phyloP scores from a whole-genome alignment of 225 moss, liverwort and hornwort species.

The Antitrichia curtipendula region DNA sequence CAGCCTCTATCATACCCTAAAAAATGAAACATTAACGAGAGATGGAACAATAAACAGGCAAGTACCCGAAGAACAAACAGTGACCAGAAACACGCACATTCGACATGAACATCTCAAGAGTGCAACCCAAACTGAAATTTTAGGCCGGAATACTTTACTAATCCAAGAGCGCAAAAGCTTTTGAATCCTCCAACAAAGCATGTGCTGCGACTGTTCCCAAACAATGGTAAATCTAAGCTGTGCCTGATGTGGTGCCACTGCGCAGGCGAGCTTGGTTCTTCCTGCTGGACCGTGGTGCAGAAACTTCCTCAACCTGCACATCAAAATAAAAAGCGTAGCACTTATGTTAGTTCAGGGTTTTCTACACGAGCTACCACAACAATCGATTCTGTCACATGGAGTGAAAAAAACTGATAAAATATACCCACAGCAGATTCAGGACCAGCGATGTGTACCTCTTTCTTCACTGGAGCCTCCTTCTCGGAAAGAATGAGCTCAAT shows the following conservation, averaged over 20 bases:
- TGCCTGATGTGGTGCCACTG: conserved; percentile 28
- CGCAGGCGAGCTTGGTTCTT: conserved; percentile 45
- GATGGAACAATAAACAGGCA: background rate
- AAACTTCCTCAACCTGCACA: conserved; percentile 24
- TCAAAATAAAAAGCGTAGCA: background rate
- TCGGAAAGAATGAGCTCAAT: conserved; percentile 49
- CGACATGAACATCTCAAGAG: background rate
- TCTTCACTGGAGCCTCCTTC: conserved; percentile 47
- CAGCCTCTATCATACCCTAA: background rate
- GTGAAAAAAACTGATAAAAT: no score
- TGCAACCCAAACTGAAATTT: background rate
- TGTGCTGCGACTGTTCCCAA: background rate
- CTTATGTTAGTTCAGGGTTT: background rate
- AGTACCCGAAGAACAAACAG: background rate
- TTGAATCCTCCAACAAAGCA: background rate
- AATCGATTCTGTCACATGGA: background rate
- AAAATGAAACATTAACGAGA: background rate
- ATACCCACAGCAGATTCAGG: background rate
- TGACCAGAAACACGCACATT: background rate
- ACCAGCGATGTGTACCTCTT: conserved; percentile 14
- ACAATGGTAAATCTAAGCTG: background rate
- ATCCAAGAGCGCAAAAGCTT: background rate
- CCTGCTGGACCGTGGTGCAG: conserved; percentile 8
- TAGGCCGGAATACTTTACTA: background rate
- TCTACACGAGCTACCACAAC: background rate